Percentiles rank a stretch among this genome's conserved stretches.
phyloP scores from a whole-genome alignment of 305 asterid species.

The Striga hermonthica region DNA sequence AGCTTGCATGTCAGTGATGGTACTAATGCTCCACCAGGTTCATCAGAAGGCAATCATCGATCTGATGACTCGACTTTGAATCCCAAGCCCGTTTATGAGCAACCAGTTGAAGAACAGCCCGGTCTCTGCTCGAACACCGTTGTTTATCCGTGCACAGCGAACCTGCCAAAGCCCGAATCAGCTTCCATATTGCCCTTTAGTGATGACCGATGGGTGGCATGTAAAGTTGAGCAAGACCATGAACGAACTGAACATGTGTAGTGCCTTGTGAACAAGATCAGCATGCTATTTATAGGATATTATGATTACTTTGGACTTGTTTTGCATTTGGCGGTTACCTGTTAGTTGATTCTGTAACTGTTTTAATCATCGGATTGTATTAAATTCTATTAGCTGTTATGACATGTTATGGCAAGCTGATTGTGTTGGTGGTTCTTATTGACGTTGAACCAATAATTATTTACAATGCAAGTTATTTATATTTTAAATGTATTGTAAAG shows the following conservation, averaged over 20 bases:
- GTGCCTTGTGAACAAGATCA: neutral
- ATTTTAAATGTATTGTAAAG: too few species aligned
- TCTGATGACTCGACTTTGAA: conserved; percentile 1
- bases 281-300: too few species aligned
- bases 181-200: conserved; percentile 45
- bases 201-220: conserved; percentile 55
- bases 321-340: too few species aligned
- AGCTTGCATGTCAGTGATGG: conserved; percentile 24
- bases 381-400: too few species aligned
- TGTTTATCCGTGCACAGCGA: conserved; percentile 36
- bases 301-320: too few species aligned
- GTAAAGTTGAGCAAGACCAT: conserved; percentile 28
- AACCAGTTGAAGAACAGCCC: conserved; percentile 25
- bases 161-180: conserved; percentile 37
- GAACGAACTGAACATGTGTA: conserved; percentile 25
- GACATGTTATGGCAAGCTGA: too few species aligned
- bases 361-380: too few species aligned
- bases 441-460: too few species aligned
- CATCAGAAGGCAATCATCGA: conserved; percentile 22
- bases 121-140: conserved; percentile 34
- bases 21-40: conserved; percentile 29
- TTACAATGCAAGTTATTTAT: too few species aligned
- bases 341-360: too few species aligned
- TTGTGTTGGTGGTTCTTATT: too few species aligned
- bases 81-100: conserved; percentile 24